A percentile compares a stretch with the other conserved stretches of the same genome.
Conservation (phyloP, 306 rosid species). For the Inga leiocalycina region DNA sequence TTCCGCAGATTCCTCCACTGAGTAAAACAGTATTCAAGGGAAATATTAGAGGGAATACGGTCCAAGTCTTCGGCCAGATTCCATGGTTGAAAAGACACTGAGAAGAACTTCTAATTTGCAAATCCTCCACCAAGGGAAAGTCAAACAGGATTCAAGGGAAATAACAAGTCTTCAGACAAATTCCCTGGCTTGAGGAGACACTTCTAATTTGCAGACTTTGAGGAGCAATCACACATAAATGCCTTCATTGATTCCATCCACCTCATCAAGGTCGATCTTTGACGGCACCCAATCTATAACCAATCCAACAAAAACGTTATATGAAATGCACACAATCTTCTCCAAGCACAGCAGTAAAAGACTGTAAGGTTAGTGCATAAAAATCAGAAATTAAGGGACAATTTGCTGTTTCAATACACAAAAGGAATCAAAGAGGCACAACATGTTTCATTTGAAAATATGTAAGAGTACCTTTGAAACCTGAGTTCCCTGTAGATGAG, state of each 20-base stretch:
- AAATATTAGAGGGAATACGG: conserved; percentile 29
- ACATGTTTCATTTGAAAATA: conserved; percentile 5
- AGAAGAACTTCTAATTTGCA: conserved; percentile 5
- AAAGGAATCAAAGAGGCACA: background rate
- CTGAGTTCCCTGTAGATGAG: conserved; percentile 50
- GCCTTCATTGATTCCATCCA: background rate
- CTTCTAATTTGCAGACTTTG: background rate
- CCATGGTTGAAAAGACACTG: conserved; percentile 18
- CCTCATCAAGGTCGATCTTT: conserved; percentile 1
- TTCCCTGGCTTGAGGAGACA: background rate
- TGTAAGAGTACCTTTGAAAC: conserved; percentile 46
- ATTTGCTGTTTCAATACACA: background rate
- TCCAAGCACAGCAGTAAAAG: background rate
- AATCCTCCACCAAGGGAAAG: background rate
- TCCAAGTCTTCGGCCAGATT: conserved; percentile 16
- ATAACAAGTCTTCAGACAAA: background rate
- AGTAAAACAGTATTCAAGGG: conserved; percentile 21
- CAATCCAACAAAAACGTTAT: background rate
- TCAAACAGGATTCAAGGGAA: background rate
- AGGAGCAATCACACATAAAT: background rate
- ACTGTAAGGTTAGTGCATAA: background rate
- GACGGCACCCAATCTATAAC: conserved; percentile 14
- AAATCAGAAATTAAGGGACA: conserved; percentile 7
- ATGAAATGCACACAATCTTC: background rate
- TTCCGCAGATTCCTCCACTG: conserved; percentile 33